Evolutionary conservation across 2,329 filamentous ascomycete genomes (phyloP).

Genomic region (Verticillium dahliae): DNA sequence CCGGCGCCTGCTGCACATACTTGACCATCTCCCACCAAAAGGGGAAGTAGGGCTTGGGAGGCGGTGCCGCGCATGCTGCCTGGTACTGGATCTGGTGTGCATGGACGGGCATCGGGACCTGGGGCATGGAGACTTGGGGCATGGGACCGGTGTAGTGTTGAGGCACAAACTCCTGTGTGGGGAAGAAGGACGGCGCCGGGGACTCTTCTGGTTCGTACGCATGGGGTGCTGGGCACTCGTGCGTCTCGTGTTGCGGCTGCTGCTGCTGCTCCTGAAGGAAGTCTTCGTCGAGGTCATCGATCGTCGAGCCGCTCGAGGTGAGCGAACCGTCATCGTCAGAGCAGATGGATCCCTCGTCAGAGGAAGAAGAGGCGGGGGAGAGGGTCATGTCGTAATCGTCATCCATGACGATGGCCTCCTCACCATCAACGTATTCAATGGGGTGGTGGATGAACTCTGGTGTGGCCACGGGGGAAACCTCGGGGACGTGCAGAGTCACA

Average conservation of each 20-base stretch:
- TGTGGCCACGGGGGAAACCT: conserved; percentile 30
- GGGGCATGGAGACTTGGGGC: conserved; percentile 23
- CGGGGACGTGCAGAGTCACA: conserved; percentile 30
- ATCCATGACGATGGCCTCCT: conserved; percentile 36
- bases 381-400: conserved; percentile 38
- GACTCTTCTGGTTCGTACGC: conserved; percentile 41
- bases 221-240: conserved; percentile 31
- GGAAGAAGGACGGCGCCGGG: conserved; percentile 29
- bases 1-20: conserved; percentile 42
- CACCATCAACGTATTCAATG: conserved; percentile 39
- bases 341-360: conserved; percentile 29
- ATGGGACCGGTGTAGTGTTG: conserved; percentile 38
- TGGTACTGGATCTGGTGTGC: conserved; percentile 13
- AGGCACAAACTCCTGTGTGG: conserved; percentile 37
- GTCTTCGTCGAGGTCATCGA: conserved; percentile 45
- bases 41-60: conserved; percentile 37
- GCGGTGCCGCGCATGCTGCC: conserved; percentile 25
- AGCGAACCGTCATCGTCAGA: conserved; percentile 51
- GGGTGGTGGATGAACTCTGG: conserved; percentile 16
- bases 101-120: conserved; percentile 26
- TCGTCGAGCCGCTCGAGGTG: conserved; percentile 44
- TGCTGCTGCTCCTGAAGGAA: conserved; percentile 35
- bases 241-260: conserved; percentile 16
- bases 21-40: conserved; percentile 43
- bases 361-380: conserved; percentile 40